Conservation (phyloP, 345 rosid species). For the Pistacia atlantica region DNA sequence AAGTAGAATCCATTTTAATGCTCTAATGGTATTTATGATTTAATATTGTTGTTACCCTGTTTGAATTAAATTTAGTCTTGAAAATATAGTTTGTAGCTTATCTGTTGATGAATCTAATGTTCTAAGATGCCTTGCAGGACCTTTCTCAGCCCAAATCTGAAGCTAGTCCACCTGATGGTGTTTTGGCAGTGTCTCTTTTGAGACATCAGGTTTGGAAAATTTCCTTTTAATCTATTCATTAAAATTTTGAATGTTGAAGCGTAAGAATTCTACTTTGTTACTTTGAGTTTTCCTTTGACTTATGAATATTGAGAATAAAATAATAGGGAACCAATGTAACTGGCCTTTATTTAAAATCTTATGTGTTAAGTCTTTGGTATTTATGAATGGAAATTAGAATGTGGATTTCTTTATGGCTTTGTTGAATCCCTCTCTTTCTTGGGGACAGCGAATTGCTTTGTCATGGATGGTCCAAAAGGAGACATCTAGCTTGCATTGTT, state of each 20-base stretch:
- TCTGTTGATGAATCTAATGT: slow-evolving; percentile 6
- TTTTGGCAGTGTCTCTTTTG: slow-evolving; percentile 79
- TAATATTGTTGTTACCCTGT: background rate
- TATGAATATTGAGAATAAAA: slow-evolving; percentile 1
- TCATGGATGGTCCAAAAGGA: slow-evolving; percentile 97
- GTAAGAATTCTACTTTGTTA: background rate
- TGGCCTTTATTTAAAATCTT: background rate
- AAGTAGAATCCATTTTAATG: background rate
- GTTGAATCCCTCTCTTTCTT: slow-evolving; percentile 3
- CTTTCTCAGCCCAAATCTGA: slow-evolving; percentile 81
- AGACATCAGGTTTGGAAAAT: slow-evolving; percentile 78
- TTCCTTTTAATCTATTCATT: background rate
- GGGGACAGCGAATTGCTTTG: slow-evolving; percentile 84
- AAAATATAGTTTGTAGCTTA: background rate
- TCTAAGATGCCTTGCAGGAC: slow-evolving; percentile 57
- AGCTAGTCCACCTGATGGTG: slow-evolving; percentile 77
- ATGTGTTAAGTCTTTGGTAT: background rate
- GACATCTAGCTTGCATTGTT: slow-evolving; percentile 61
- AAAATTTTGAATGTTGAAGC: slow-evolving; percentile 1
- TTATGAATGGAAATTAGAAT: slow-evolving; percentile 2
- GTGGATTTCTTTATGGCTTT: background rate
- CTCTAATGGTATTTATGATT: background rate
- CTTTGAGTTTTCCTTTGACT: background rate
- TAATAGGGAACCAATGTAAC: background rate
- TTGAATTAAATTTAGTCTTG: background rate